phyloP scores from a whole-genome alignment of 2,329 filamentous ascomycete species.

The Blumeriella jaapii region DNA sequence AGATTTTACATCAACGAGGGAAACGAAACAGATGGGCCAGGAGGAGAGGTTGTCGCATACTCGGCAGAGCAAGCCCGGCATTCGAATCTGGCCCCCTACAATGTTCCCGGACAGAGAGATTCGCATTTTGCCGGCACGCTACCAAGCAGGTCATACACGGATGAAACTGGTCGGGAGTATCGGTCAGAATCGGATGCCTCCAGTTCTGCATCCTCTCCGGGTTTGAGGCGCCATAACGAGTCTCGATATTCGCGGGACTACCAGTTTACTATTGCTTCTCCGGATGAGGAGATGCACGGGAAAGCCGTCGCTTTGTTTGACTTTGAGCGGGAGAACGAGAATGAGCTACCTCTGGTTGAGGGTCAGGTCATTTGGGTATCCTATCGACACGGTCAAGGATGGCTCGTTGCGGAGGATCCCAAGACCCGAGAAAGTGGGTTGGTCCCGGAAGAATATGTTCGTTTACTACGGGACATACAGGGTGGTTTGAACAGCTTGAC shows the following conservation, averaged over 20 bases:
- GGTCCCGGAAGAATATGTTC: conserved; percentile 93
- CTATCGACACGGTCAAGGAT: conserved; percentile 91
- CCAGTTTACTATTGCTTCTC: conserved; percentile 87
- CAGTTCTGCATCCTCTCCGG: conserved; percentile 47
- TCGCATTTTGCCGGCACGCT: conserved; percentile 41
- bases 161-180: conserved; percentile 29
- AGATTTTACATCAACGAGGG: conserved; percentile 63
- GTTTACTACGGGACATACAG: conserved; percentile 84
- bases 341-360: conserved; percentile 83
- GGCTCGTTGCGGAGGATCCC: conserved; percentile 93
- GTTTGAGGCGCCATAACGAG: conserved; percentile 50
- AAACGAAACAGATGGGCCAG: conserved; percentile 61
- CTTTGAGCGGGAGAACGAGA: conserved; percentile 91
- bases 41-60: conserved; percentile 73
- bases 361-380: conserved; percentile 95
- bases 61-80: conserved; percentile 52
- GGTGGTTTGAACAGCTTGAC: conserved; percentile 70
- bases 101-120: conserved; percentile 36
- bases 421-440: conserved; percentile 89
- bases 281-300: conserved; percentile 95
- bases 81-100: conserved; percentile 36
- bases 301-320: conserved; percentile 93
- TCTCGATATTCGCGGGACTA: conserved; percentile 84
- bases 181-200: conserved; percentile 46
- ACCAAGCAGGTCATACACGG: conserved; percentile 28